These are phyloP conservation scores for Pseudogymnoascus sp. DNA, from an alignment of 2,329 filamentous ascomycete species.

Conservation along the genomic window DNA sequence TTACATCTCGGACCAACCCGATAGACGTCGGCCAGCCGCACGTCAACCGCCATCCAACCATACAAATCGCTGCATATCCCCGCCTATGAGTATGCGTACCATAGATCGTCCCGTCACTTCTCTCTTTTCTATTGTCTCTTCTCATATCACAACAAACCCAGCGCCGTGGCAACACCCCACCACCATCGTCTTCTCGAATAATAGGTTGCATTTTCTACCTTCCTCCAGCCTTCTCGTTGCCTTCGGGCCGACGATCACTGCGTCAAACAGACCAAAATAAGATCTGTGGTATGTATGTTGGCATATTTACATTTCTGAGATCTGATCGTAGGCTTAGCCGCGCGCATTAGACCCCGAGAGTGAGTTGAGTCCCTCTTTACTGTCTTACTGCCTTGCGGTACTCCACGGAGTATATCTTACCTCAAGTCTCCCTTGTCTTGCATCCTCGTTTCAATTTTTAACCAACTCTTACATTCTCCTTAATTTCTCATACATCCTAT, in stretches of 20 bases:
- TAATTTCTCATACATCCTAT: neutral
- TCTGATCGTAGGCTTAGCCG: constrained; percentile 1
- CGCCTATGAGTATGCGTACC: neutral
- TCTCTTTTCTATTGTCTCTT: neutral
- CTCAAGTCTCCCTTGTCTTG: neutral
- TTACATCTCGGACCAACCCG: constrained; percentile 5
- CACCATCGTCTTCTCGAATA: neutral
- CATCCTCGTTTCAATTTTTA: neutral
- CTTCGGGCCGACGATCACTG: neutral
- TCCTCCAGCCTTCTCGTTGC: neutral
- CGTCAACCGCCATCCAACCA: neutral
- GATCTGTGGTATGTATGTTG: neutral
- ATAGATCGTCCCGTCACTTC: neutral
- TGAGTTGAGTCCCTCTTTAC: neutral
- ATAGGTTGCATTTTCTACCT: neutral
- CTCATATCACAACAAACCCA: neutral
- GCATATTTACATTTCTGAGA: constrained; percentile 4
- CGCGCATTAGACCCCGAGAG: neutral
- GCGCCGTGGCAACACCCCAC: neutral
- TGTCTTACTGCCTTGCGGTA: neutral
- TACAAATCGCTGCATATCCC: neutral
- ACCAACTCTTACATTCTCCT: neutral
- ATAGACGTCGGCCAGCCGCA: neutral
- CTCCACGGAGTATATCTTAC: neutral
- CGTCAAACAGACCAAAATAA: neutral